phyloP scores from a whole-genome alignment of 2,329 filamentous ascomycete species.

The Fusarium palustre region DNA sequence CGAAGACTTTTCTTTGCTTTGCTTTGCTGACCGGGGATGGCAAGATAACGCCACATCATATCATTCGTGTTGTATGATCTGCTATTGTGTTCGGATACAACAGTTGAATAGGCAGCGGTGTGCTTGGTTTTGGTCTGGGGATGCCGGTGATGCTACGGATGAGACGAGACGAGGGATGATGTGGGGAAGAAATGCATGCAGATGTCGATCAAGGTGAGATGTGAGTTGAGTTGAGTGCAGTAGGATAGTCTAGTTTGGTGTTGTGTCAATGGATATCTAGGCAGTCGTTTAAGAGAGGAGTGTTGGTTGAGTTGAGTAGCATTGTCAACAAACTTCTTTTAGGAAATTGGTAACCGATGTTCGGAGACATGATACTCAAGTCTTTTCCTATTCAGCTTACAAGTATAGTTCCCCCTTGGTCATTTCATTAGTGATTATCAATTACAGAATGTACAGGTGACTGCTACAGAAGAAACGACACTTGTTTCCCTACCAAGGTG shows the following conservation, averaged over 20 bases:
- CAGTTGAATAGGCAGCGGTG: constrained; percentile 27
- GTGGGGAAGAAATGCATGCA: constrained; percentile 25
- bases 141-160: not conserved
- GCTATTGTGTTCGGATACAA: not conserved
- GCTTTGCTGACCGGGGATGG: constrained; percentile 10
- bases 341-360: not conserved
- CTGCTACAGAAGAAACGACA: not conserved
- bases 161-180: constrained; percentile 7
- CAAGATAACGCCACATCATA: constrained; percentile 41
- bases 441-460: not conserved
- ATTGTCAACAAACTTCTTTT: constrained; percentile 23
- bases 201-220: constrained; percentile 26
- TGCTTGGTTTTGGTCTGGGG: constrained; percentile 4
- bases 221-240: not conserved
- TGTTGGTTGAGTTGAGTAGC: constrained; percentile 29
- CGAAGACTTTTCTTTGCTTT: constrained; percentile 15
- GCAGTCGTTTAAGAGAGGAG: constrained; percentile 1
- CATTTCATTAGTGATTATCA: constrained; percentile 8
- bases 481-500: not conserved
- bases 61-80: constrained; percentile 18
- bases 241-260: constrained; percentile 13
- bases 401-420: not conserved
- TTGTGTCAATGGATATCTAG: constrained; percentile 1
- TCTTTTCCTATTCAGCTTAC: not conserved
- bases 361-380: not conserved